A percentile compares a stretch with the other conserved stretches of the same genome.
Evolutionary conservation across 2,329 filamentous ascomycete genomes (phyloP).

Genomic region (Trichoderma simmonsii): DNA sequence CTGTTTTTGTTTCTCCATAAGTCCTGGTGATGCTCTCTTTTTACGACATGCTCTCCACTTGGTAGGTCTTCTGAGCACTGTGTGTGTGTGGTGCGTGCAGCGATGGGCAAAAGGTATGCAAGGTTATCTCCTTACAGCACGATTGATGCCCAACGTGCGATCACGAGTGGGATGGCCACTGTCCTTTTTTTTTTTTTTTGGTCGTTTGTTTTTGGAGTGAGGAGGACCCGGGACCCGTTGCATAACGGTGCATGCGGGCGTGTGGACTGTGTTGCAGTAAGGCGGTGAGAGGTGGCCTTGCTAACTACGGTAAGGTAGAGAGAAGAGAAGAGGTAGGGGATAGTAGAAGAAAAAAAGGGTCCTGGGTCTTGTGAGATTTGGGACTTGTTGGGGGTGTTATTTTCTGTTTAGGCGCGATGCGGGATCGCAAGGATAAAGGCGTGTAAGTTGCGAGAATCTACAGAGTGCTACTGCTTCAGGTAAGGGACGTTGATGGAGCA

Average conservation of each 20-base stretch:
- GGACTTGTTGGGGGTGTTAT: not conserved
- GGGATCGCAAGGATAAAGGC: not conserved
- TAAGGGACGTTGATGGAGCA: not conserved
- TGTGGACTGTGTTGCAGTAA: not conserved
- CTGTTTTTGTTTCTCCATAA: not conserved
- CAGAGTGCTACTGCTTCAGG: not conserved
- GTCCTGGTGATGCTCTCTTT: not conserved
- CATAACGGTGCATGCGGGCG: slow-evolving; percentile 1
- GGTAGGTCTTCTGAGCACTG: slow-evolving; percentile 4
- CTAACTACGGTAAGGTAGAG: not conserved
- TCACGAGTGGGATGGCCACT: not conserved
- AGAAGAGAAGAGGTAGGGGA: not conserved
- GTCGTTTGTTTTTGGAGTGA: not conserved
- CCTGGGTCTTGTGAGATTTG: not conserved
- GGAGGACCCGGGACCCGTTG: not conserved
- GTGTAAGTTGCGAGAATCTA: not conserved
- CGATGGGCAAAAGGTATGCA: not conserved
- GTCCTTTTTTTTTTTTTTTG: not conserved
- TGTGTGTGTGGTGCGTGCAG: too few species aligned
- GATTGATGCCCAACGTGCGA: slow-evolving; percentile 15
- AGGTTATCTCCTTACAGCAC: not conserved
- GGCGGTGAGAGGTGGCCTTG: not conserved
- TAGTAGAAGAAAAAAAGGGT: not conserved
- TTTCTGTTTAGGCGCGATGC: not conserved
- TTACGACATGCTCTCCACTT: not conserved